Conservation (phyloP, 768 basidiomycete genomes). For the Clitopilus passeckerianus region DNA sequence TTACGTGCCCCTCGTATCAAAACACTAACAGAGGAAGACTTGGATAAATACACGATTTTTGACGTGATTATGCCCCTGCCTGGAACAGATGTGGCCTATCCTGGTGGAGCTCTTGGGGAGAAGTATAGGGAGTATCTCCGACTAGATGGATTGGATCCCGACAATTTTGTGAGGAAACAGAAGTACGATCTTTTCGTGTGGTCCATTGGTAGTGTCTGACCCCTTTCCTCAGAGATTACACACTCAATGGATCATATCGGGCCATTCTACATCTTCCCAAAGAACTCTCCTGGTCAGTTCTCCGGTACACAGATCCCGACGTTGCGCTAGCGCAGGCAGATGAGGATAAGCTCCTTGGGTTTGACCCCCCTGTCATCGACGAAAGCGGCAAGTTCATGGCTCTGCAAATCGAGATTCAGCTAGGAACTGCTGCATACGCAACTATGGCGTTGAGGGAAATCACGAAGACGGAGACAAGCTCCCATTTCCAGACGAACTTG, state of each 20-base stretch:
- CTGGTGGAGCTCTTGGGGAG: slow-evolving; percentile 83
- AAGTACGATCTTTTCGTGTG: slow-evolving; percentile 44
- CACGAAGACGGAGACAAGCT: slow-evolving; percentile 93
- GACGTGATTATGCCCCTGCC: slow-evolving; percentile 98
- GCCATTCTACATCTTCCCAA: slow-evolving; percentile 84
- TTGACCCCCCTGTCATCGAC: slow-evolving; percentile 62
- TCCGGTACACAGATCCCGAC: slow-evolving; percentile 92
- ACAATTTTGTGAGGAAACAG: slow-evolving; percentile 87
- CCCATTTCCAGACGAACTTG: slow-evolving; percentile 80
- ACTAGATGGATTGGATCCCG: slow-evolving; percentile 85
- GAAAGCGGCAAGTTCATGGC: slow-evolving; percentile 84
- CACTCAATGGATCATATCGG: slow-evolving; percentile 89
- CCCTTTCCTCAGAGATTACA: slow-evolving; percentile 68
- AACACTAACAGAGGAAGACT: slow-evolving; percentile 70
- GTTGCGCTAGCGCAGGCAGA: slow-evolving; percentile 90
- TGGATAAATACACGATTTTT: slow-evolving; percentile 80
- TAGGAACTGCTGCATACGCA: slow-evolving; percentile 92
- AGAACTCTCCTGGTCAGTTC: slow-evolving; percentile 73
- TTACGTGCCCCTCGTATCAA: slow-evolving; percentile 74
- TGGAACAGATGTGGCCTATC: slow-evolving; percentile 91
- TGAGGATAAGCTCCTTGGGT: slow-evolving; percentile 85
- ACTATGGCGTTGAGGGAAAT: slow-evolving; percentile 97
- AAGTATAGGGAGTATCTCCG: slow-evolving; percentile 77
- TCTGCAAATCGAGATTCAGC: slow-evolving; percentile 76
- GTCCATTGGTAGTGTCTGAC: not conserved